phyloP scores from a whole-genome alignment of 1,139 yeast species.

The Saccharomyces hybrid region DNA sequence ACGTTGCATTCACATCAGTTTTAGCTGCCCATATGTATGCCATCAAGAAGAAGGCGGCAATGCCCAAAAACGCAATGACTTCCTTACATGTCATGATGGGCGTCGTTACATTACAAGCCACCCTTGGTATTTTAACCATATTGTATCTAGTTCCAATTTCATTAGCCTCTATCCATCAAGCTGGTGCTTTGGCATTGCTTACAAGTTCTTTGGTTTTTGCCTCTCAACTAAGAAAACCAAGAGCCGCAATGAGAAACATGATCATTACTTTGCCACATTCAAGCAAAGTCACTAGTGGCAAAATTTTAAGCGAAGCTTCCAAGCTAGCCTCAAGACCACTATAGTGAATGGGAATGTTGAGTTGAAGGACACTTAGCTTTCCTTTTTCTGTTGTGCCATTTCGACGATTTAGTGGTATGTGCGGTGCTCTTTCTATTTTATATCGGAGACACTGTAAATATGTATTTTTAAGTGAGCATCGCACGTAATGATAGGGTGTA shows the following conservation, averaged over 20 bases:
- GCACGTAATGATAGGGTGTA: not conserved
- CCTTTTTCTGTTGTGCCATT: not conserved
- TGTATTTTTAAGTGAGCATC: not conserved
- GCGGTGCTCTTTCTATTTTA: not conserved
- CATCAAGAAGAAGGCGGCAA: slow-evolving; percentile 44
- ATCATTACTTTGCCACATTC: slow-evolving; percentile 31
- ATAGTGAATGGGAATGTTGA: not conserved
- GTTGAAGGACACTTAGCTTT: not conserved
- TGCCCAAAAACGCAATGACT: slow-evolving; percentile 57
- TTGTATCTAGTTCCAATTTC: slow-evolving; percentile 87
- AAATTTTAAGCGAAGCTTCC: slow-evolving; percentile 32
- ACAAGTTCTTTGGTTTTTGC: slow-evolving; percentile 69
- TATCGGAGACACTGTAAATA: not conserved
- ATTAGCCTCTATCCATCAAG: slow-evolving; percentile 92
- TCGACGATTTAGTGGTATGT: not conserved
- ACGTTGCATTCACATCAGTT: slow-evolving; percentile 66
- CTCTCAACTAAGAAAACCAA: slow-evolving; percentile 64
- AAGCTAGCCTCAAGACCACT: slow-evolving; percentile 25
- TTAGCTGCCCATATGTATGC: slow-evolving; percentile 60
- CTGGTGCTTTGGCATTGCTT: slow-evolving; percentile 86
- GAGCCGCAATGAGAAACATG: slow-evolving; percentile 37
- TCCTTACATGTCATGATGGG: slow-evolving; percentile 71
- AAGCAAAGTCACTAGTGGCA: slow-evolving; percentile 27
- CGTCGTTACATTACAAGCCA: slow-evolving; percentile 70
- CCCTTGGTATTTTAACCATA: slow-evolving; percentile 79